Evolutionary conservation across 2,329 filamentous ascomycete genomes (phyloP).

Genomic region (Verticillium tricorpus): DNA sequence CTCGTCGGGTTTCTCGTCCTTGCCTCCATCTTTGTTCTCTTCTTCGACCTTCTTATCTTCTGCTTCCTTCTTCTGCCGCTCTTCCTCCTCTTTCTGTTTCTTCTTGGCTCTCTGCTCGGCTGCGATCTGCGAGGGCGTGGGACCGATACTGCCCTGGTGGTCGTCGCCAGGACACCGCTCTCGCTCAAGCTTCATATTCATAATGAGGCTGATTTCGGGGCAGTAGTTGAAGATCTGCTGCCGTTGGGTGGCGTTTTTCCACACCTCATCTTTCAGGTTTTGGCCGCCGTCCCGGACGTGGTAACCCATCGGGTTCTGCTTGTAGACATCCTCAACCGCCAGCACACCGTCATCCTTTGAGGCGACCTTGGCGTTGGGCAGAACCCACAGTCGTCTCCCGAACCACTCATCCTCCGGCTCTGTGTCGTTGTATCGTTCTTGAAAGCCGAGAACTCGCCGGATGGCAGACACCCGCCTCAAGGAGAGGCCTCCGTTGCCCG

Average conservation of each 20-base stretch:
- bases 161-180: slow-evolving; percentile 38
- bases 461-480: slow-evolving; percentile 49
- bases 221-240: slow-evolving; percentile 50
- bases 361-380: slow-evolving; percentile 45
- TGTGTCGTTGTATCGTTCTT: slow-evolving; percentile 44
- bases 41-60: slow-evolving; percentile 5
- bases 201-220: slow-evolving; percentile 49
- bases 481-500: slow-evolving; percentile 50
- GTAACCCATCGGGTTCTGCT: slow-evolving; percentile 49
- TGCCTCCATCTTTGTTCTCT: slow-evolving; percentile 4
- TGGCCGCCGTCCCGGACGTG: slow-evolving; percentile 42
- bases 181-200: slow-evolving; percentile 52
- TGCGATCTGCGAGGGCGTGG: slow-evolving; percentile 1
- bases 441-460: slow-evolving; percentile 40
- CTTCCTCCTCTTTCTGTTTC: slow-evolving; percentile 5
- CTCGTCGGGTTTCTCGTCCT: background rate
- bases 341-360: slow-evolving; percentile 34
- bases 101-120: slow-evolving; percentile 5
- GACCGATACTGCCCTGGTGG: slow-evolving; percentile 17
- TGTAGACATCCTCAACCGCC: slow-evolving; percentile 44
- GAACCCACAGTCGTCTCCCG: slow-evolving; percentile 38
- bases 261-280: slow-evolving; percentile 37
- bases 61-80: slow-evolving; percentile 6
- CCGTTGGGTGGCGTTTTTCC: slow-evolving; percentile 38
- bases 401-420: slow-evolving; percentile 54